Conservation (phyloP, 306 rosid genomes). For the Vigna unguiculata region DNA sequence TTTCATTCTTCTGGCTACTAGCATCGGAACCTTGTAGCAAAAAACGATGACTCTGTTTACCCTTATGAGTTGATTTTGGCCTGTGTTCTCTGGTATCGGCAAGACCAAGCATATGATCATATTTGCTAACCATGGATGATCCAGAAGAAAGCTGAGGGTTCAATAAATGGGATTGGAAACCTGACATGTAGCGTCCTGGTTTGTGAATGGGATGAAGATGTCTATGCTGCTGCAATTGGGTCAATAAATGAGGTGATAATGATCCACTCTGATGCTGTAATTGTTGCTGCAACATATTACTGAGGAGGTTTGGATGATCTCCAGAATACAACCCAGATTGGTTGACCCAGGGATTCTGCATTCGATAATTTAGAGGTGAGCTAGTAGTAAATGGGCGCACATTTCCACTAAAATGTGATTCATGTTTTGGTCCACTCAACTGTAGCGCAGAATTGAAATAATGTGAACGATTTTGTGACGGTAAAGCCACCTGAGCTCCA, state of each 20-base stretch:
- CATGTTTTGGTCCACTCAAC: constrained; percentile 51
- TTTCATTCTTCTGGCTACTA: constrained; percentile 53
- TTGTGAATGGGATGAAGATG: constrained; percentile 53
- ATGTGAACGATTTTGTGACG: constrained; percentile 52
- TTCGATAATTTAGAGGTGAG: constrained; percentile 53
- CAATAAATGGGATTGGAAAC: constrained; percentile 57
- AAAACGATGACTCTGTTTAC: constrained; percentile 55
- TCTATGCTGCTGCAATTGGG: constrained; percentile 63
- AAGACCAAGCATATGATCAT: constrained; percentile 50
- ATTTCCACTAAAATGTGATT: constrained; percentile 53
- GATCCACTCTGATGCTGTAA: constrained; percentile 62
- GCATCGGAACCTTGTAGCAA: constrained; percentile 55
- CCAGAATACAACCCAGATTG: constrained; percentile 61
- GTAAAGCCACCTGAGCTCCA: constrained; percentile 53
- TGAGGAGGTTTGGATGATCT: constrained; percentile 66
- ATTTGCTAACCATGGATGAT: constrained; percentile 43
- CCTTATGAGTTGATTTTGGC: constrained; percentile 56
- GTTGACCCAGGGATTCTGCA: constrained; percentile 58
- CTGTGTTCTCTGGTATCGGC: constrained; percentile 55
- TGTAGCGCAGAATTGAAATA: constrained; percentile 52
- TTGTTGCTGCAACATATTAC: constrained; percentile 84
- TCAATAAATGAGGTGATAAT: constrained; percentile 53
- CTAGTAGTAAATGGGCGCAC: constrained; percentile 48
- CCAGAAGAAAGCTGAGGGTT: constrained; percentile 49
- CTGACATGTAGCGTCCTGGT: constrained; percentile 55